A percentile compares a stretch with the other conserved stretches of the same genome.
These are phyloP conservation scores for Solanum bulbocastanum DNA, from an alignment of 257 asterid species.

Conservation along the genomic window DNA sequence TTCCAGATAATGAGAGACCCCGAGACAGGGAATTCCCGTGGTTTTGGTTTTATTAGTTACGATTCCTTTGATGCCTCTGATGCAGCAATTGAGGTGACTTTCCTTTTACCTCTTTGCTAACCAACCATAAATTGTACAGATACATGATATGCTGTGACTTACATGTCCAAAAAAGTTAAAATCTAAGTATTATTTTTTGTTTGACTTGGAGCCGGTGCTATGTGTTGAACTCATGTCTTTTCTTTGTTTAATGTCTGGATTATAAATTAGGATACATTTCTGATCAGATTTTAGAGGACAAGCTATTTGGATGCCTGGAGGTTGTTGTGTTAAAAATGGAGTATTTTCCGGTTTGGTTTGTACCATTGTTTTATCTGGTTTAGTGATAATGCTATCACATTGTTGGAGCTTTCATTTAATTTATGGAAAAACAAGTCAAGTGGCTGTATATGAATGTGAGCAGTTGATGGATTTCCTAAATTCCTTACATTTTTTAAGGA, in stretches of 20 bases:
- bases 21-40: conserved; percentile 91
- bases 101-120: background rate
- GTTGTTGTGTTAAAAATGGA: background rate
- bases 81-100: conserved; percentile 85
- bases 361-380: background rate
- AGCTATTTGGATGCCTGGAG: background rate
- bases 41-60: conserved; percentile 88
- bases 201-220: background rate
- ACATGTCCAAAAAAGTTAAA: background rate
- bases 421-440: background rate
- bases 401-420: background rate
- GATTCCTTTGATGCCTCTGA: conserved; percentile 97
- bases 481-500: background rate
- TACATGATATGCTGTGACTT: background rate
- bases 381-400: background rate
- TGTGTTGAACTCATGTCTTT: background rate
- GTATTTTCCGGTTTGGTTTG: background rate
- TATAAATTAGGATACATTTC: background rate
- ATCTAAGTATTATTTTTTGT: background rate
- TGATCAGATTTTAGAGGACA: background rate
- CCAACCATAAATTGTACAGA: background rate
- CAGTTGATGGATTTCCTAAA: background rate
- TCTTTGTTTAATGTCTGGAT: background rate
- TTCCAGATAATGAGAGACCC: conserved; percentile 97
- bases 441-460: background rate